Conservation (phyloP, 495 filamentous ascomycete species). For the Daldinia childiae region DNA sequence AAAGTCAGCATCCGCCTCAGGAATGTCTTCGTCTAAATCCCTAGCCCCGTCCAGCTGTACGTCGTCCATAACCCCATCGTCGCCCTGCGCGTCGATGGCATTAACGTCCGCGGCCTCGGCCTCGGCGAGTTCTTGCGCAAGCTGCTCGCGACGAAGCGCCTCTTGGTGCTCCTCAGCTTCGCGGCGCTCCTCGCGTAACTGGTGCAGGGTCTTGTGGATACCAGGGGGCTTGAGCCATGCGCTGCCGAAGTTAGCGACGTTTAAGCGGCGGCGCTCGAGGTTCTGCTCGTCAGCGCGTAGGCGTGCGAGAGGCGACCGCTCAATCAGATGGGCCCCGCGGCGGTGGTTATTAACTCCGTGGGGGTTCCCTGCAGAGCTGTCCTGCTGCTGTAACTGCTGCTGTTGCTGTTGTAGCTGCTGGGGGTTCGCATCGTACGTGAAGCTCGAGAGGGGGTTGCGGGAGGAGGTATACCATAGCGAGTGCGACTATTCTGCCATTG, state of each 20-base stretch:
- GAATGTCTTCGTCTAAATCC: constrained; percentile 74
- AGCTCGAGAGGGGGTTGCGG: constrained; percentile 52
- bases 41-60: constrained; percentile 50
- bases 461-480: constrained; percentile 74
- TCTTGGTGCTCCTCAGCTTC: constrained; percentile 83
- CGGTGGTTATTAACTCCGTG: constrained; percentile 38
- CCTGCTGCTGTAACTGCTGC: constrained; percentile 13
- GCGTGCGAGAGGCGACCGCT: constrained; percentile 65
- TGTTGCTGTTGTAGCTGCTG: constrained; percentile 38
- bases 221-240: constrained; percentile 84
- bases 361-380: constrained; percentile 27
- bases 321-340: constrained; percentile 45
- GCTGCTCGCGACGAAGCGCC: constrained; percentile 71
- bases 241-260: constrained; percentile 77
- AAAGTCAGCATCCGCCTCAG: constrained; percentile 64
- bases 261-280: constrained; percentile 71
- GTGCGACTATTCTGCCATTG: constrained; percentile 62
- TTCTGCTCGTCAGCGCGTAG: constrained; percentile 74
- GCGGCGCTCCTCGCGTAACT: constrained; percentile 78
- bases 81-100: constrained; percentile 49
- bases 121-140: constrained; percentile 70
- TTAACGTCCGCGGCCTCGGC: constrained; percentile 57
- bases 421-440: constrained; percentile 37
- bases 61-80: constrained; percentile 50
- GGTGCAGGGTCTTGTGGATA: constrained; percentile 77